Percentiles rank a stretch among this genome's conserved stretches.
Conservation (phyloP, 192 early-diverging fungal species). For the Coemansia interrupta region DNA sequence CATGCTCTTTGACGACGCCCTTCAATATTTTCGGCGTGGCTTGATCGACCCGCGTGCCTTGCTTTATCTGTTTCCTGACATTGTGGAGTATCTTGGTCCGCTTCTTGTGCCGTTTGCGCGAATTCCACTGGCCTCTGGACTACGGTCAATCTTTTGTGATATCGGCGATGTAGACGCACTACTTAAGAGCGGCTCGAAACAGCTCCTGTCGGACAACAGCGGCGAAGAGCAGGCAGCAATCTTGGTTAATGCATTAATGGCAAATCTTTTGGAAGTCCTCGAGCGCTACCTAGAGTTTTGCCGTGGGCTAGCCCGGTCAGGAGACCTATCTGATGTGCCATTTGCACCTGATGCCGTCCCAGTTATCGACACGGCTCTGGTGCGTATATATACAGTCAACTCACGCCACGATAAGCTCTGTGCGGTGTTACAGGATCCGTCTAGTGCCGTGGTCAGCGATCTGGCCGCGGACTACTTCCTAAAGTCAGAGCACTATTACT, state of each 20-base stretch:
- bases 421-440: slow-evolving; percentile 6
- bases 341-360: slow-evolving; percentile 32
- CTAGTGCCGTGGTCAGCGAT: slow-evolving; percentile 18
- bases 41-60: slow-evolving; percentile 39
- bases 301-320: slow-evolving; percentile 8
- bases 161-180: slow-evolving; percentile 22
- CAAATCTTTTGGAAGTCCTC: slow-evolving; percentile 31
- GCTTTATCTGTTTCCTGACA: slow-evolving; percentile 35
- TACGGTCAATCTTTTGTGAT: slow-evolving; percentile 24
- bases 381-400: slow-evolving; percentile 28
- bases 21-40: slow-evolving; percentile 34
- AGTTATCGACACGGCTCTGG: slow-evolving; percentile 39
- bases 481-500: slow-evolving; percentile 27
- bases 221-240: slow-evolving; percentile 5
- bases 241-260: slow-evolving; percentile 15
- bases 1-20: slow-evolving; percentile 41
- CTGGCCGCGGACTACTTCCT: slow-evolving; percentile 23
- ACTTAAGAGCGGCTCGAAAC: slow-evolving; percentile 4
- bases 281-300: slow-evolving; percentile 39
- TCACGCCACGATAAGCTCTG: slow-evolving; percentile 16
- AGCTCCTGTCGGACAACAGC: slow-evolving; percentile 19
- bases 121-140: slow-evolving; percentile 26
- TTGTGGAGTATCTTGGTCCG: slow-evolving; percentile 23
- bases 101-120: slow-evolving; percentile 35
- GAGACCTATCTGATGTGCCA: not conserved